Percentiles rank a stretch among this genome's conserved stretches.
phyloP scores from a whole-genome alignment of 2,329 filamentous ascomycete genomes.

The Trichoderma sp. region DNA sequence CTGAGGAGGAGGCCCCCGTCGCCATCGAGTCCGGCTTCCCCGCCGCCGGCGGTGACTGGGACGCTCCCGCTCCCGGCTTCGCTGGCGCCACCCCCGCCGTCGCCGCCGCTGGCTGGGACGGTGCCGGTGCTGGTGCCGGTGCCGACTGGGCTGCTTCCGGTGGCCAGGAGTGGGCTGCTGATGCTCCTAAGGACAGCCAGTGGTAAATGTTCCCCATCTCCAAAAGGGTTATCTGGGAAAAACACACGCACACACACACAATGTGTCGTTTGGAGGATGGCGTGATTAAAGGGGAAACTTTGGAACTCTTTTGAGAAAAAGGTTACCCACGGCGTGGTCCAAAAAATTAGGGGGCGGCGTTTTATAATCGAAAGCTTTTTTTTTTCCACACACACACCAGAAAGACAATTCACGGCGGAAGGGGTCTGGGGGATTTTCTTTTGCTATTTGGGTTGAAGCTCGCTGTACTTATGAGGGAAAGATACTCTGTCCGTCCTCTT shows the following conservation, averaged over 20 bases:
- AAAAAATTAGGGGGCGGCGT: conserved; percentile 31
- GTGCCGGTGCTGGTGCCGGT: conserved; percentile 41
- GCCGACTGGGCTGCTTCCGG: no score
- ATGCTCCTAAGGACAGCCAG: conserved; percentile 58
- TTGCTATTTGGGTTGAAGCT: conserved; percentile 52
- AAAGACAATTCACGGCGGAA: not conserved
- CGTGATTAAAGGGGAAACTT: not conserved
- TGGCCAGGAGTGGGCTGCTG: conserved; percentile 67
- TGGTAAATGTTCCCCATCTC: conserved; percentile 46
- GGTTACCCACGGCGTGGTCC: conserved; percentile 27
- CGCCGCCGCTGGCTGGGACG: conserved; percentile 59
- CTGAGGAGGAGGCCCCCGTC: conserved; percentile 79
- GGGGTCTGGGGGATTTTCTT: conserved; percentile 27
- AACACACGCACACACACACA: not conserved
- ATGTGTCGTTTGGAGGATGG: no score
- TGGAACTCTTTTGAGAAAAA: not conserved
- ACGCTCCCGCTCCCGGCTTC: conserved; percentile 73
- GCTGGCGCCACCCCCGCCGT: conserved; percentile 56
- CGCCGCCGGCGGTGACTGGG: conserved; percentile 75
- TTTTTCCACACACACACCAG: no score
- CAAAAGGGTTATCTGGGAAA: conserved; percentile 7
- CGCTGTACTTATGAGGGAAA: conserved; percentile 98
- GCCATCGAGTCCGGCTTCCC: conserved; percentile 80
- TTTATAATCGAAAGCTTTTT: conserved; percentile 33
- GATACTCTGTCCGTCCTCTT: conserved; percentile 67